Percentiles rank a stretch among this genome's conserved stretches.
Conservation (phyloP, 768 basidiomycete species). For the Dendrothele bispora region DNA sequence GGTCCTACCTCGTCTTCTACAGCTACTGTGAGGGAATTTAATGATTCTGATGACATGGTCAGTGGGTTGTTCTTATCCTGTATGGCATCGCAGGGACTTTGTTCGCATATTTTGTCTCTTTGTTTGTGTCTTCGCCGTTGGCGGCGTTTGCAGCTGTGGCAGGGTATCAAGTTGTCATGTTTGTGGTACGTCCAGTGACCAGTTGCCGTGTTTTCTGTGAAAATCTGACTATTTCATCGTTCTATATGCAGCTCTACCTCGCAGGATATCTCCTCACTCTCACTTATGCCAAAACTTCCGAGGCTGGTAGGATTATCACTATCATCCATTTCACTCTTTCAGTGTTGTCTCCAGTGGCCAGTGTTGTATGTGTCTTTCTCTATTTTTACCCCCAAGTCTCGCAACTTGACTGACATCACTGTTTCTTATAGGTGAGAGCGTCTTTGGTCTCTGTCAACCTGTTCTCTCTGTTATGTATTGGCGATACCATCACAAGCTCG, state of each 20-base stretch:
- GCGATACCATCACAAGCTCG: constrained; percentile 43
- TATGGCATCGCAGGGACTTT: constrained; percentile 70
- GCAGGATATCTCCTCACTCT: constrained; percentile 69
- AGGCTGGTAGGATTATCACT: constrained; percentile 53
- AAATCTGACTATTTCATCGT: constrained; percentile 1
- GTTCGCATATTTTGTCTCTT: constrained; percentile 66
- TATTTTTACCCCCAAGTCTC: too few relatives aligned
- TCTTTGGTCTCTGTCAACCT: constrained; percentile 76
- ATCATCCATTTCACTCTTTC: constrained; percentile 73
- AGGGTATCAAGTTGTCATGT: constrained; percentile 73
- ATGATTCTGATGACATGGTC: background rate
- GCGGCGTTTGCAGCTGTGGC: constrained; percentile 74
- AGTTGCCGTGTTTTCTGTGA: background rate
- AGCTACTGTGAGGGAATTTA: constrained; percentile 8
- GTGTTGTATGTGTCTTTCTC: constrained; percentile 48
- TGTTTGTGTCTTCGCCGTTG: constrained; percentile 62
- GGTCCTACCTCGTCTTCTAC: background rate
- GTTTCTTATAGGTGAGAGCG: constrained; percentile 52
- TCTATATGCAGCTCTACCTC: constrained; percentile 51
- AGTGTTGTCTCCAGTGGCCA: constrained; percentile 66
- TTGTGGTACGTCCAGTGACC: constrained; percentile 48
- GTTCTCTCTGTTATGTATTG: constrained; percentile 72
- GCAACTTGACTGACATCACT: background rate
- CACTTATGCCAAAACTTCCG: constrained; percentile 67
- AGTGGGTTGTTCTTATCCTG: constrained; percentile 74